Evolutionary conservation across 768 basidiomycete genomes (phyloP).

Genomic region (Trametes gibbosa): DNA sequence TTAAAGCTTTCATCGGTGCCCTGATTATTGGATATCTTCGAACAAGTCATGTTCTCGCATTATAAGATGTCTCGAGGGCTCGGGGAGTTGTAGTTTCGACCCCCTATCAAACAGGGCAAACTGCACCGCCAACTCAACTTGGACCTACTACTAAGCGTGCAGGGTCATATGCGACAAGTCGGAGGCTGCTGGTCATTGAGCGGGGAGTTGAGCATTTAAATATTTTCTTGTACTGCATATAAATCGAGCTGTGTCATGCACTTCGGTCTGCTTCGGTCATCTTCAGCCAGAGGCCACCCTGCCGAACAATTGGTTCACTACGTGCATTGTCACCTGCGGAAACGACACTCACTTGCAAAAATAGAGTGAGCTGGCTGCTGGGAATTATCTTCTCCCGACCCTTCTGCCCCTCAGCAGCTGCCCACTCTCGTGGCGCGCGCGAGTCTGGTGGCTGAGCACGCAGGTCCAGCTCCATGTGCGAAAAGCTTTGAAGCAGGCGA

Average conservation of each 20-base stretch:
- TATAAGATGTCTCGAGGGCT: too few relatives aligned
- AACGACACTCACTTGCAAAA: constrained; percentile 31
- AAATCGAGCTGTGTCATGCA: not conserved
- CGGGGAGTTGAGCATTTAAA: too few relatives aligned
- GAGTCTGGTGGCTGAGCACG: constrained; percentile 34
- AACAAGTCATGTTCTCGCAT: too few relatives aligned
- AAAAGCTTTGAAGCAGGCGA: constrained; percentile 49
- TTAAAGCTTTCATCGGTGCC: too few relatives aligned
- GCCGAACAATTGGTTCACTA: not conserved
- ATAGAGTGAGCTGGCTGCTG: constrained; percentile 41
- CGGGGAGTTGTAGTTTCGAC: too few relatives aligned
- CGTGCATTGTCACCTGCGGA: not conserved
- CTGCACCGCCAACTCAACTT: too few relatives aligned
- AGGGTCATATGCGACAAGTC: too few relatives aligned
- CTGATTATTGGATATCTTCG: too few relatives aligned
- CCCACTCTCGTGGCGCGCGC: constrained; percentile 34
- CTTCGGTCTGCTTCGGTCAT: constrained; percentile 23
- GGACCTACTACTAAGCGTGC: too few relatives aligned
- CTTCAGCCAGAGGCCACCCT: constrained; percentile 32
- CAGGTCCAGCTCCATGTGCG: constrained; percentile 38
- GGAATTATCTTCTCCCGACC: constrained; percentile 40
- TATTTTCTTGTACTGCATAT: too few relatives aligned
- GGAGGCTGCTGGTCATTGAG: too few relatives aligned
- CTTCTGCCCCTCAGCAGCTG: constrained; percentile 33
- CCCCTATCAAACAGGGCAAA: too few relatives aligned